Evolutionary conservation across 1,284 basidiomycete genomes (phyloP), one percentile per base, ranked within the genome.

Genomic region (Lentinus polychrous): DNA sequence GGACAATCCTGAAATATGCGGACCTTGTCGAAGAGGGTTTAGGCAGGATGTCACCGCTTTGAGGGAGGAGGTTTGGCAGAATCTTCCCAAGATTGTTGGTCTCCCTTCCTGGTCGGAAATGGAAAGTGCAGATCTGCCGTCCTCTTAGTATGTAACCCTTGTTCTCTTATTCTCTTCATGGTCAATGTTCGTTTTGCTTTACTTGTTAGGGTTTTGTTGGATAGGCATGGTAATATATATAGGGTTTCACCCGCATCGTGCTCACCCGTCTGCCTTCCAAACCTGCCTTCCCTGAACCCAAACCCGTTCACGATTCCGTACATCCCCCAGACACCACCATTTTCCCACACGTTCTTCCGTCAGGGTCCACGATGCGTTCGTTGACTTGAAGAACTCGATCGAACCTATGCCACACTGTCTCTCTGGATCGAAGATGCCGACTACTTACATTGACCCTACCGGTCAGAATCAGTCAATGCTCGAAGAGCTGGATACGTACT

Each of bases 311-410:
- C 88, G 72, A 63, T 92, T 92, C 43, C 74, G 70, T 11, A 59
- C 62, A 57, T 87, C 83, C 1, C 91, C 90, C 38, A 85, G 62
- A 57, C 86, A 89, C 88, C 89, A 93, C 91, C 91, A 93, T 59
- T 86, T 89, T 64, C 92, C 91, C 22, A 92, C 58, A 62, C 79
- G 70, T 46, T 85, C 83, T 45, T 71, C 60, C 27, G 72, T 71
- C 36, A 78, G 60, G 2, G 48, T 62, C 23, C 43, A 46, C 24
- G 40, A 39, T 20, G 55, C 46, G 18, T 47, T 32, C 20, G 45
- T 8, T 35, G 53, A 47, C 42, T 48, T 78, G 55, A 92, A 82
- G 56, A 88, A 80, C 57, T 90, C 86, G 4, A 91, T 69, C 3
- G 73, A 66, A 0, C 86, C 86, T 2, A 81, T 62, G 2, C 83